Evolutionary conservation across 225 moss, liverwort and hornwort species (phyloP).

Genomic region (Marchantia paleacea): DNA sequence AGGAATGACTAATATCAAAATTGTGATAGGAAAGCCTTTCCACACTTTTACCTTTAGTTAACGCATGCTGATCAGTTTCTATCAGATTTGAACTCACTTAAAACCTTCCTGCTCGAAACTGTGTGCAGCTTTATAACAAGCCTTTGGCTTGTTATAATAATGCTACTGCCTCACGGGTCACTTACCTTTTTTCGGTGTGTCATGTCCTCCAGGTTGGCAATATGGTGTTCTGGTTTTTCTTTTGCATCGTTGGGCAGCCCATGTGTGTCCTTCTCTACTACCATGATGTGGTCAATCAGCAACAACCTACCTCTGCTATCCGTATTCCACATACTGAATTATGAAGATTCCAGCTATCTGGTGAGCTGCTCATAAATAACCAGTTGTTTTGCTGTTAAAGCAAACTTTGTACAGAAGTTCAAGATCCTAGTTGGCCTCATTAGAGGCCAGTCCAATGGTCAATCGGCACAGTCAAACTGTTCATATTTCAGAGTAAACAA

Average conservation of each 20-base stretch:
- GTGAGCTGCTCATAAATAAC: neutral
- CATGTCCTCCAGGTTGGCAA: slow-evolving; percentile 75
- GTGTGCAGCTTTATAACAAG: too few relatives aligned
- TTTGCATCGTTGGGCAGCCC: slow-evolving; percentile 98
- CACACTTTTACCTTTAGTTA: too few relatives aligned
- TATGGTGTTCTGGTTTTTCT: slow-evolving; percentile 97
- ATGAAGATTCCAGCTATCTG: neutral
- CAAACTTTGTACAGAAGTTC: slow-evolving; percentile 14
- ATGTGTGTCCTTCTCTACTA: slow-evolving; percentile 98
- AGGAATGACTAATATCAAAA: too few relatives aligned
- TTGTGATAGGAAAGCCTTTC: too few relatives aligned
- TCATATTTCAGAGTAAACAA: neutral
- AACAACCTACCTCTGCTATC: slow-evolving; percentile 20
- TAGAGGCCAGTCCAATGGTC: slow-evolving; percentile 1
- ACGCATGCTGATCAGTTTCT: too few relatives aligned
- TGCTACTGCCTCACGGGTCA: too few relatives aligned
- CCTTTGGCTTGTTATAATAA: too few relatives aligned
- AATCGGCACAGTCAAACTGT: slow-evolving; percentile 11
- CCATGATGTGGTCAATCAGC: slow-evolving; percentile 80
- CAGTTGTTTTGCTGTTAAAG: neutral
- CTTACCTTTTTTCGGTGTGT: neutral
- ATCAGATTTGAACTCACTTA: too few relatives aligned
- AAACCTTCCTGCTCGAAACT: too few relatives aligned
- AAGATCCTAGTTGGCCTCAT: neutral
- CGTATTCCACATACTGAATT: slow-evolving; percentile 8